Conservation (phyloP, 1,139 yeast species). For the Yamadazyma spencermartinsiae region DNA sequence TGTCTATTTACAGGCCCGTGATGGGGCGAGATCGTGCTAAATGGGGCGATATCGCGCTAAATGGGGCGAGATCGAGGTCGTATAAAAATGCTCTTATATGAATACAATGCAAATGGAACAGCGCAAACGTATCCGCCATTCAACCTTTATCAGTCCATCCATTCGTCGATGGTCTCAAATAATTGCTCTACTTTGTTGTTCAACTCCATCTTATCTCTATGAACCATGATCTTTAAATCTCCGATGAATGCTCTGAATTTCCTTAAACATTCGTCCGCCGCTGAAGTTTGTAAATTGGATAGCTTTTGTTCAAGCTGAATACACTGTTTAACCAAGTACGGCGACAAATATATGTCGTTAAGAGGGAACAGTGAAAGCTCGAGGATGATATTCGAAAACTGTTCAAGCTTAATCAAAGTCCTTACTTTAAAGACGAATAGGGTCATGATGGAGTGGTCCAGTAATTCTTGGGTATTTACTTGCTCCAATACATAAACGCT, state of each 20-base stretch:
- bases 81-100: too few relatives aligned
- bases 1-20: constrained; percentile 6
- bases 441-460: constrained; percentile 27
- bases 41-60: too few relatives aligned
- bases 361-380: constrained; percentile 32
- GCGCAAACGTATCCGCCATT: too few relatives aligned
- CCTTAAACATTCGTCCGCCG: constrained; percentile 11
- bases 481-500: constrained; percentile 25
- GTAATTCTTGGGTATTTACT: constrained; percentile 16
- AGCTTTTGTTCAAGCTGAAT: constrained; percentile 29
- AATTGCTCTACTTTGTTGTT: constrained; percentile 19
- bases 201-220: constrained; percentile 30
- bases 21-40: neutral
- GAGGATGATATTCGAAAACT: constrained; percentile 21
- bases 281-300: constrained; percentile 8
- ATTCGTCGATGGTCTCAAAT: constrained; percentile 26
- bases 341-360: constrained; percentile 31
- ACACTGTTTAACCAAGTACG: constrained; percentile 36
- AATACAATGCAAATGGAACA: too few relatives aligned
- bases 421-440: constrained; percentile 26
- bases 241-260: constrained; percentile 34
- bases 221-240: constrained; percentile 30
- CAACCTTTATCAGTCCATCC: constrained; percentile 23
- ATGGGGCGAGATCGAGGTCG: too few relatives aligned
- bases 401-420: constrained; percentile 19